Evolutionary conservation across 2,329 filamentous ascomycete species (phyloP).

Genomic region (Bipolaris gigantea): DNA sequence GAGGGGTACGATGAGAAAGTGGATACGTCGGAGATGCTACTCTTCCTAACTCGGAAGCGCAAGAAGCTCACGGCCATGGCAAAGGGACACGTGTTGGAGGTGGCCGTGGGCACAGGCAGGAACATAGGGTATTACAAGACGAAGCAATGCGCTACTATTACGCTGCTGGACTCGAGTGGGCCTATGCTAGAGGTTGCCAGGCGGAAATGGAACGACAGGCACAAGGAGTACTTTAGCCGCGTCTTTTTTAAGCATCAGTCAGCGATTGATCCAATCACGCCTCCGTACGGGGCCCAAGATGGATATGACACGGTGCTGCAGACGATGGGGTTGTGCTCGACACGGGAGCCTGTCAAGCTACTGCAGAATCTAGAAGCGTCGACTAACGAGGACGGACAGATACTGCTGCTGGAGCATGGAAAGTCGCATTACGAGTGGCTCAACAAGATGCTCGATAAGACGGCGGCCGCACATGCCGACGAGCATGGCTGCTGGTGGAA

Average conservation of each 20-base stretch:
- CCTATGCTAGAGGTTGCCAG: conserved; percentile 54
- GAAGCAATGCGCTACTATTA: conserved; percentile 48
- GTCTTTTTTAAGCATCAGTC: conserved; percentile 51
- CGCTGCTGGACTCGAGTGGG: conserved; percentile 52
- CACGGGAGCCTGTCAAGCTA: conserved; percentile 48
- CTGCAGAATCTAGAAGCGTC: conserved; percentile 50
- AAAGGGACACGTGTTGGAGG: conserved; percentile 53
- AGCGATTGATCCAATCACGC: conserved; percentile 48
- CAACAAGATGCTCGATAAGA: conserved; percentile 51
- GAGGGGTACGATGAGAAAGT: conserved; percentile 53
- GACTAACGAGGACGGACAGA: conserved; percentile 49
- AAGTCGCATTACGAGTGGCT: conserved; percentile 53
- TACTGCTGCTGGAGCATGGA: conserved; percentile 56
- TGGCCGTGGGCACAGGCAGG: conserved; percentile 53
- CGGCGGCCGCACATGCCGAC: conserved; percentile 52
- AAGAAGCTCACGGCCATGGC: conserved; percentile 47
- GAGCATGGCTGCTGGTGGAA: conserved; percentile 58
- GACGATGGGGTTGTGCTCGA: conserved; percentile 57
- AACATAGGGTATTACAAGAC: conserved; percentile 52
- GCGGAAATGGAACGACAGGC: conserved; percentile 52
- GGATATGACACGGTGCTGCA: conserved; percentile 55
- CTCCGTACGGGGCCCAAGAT: conserved; percentile 45
- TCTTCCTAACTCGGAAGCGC: conserved; percentile 47
- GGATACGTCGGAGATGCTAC: conserved; percentile 47
- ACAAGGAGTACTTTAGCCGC: conserved; percentile 42